Conservation (phyloP, 176 grass and related monocot species). For the Ampelocalamus luodianensis region DNA sequence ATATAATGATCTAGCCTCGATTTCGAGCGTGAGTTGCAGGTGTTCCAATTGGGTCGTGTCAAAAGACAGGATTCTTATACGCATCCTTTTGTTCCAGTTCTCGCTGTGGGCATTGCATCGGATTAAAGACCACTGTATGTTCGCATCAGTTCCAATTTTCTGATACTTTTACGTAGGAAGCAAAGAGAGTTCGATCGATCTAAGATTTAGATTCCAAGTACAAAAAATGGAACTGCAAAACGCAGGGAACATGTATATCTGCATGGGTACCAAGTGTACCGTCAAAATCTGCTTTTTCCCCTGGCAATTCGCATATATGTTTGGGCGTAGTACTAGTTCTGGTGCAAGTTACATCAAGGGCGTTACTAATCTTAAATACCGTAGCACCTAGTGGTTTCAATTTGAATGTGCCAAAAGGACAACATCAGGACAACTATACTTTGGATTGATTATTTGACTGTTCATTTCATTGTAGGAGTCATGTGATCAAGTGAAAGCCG, state of each 20-base stretch:
- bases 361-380: background rate
- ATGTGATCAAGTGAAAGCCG: constrained; percentile 76
- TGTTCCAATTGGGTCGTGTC: background rate
- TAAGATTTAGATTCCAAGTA: background rate
- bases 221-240: background rate
- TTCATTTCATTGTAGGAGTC: constrained; percentile 74
- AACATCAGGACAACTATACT: background rate
- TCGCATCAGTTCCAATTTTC: background rate
- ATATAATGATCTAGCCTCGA: background rate
- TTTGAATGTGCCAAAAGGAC: background rate
- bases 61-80: background rate
- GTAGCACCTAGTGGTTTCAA: background rate
- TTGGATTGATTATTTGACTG: background rate
- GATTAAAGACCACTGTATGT: background rate
- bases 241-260: background rate
- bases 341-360: background rate
- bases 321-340: background rate
- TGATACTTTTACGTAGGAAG: background rate
- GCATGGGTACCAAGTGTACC: background rate
- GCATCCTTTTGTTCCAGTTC: background rate
- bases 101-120: background rate
- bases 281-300: background rate
- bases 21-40: background rate
- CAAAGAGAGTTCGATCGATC: background rate
- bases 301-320: background rate